phyloP scores from a whole-genome alignment of 1,284 basidiomycete species.

The Fomitiporia mediterranea region DNA sequence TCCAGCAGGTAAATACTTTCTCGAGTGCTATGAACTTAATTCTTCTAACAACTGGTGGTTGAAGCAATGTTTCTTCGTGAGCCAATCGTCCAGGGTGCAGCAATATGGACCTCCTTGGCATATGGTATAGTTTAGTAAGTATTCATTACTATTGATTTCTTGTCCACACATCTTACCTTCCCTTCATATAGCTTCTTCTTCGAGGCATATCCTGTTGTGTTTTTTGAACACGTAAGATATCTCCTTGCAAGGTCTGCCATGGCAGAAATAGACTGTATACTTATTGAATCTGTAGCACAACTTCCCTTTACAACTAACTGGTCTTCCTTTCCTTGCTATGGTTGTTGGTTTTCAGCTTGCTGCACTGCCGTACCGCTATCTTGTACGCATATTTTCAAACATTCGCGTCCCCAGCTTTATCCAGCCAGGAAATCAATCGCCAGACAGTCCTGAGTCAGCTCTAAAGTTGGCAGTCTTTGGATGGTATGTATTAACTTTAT shows the following conservation, averaged over 20 bases:
- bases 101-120: conserved; percentile 27
- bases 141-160: conserved; percentile 6
- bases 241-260: too few relatives aligned
- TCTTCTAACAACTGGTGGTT: background rate
- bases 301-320: conserved; percentile 1
- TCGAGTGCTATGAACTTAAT: background rate
- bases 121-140: conserved; percentile 31
- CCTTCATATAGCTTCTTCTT: conserved; percentile 26
- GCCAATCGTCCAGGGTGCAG: conserved; percentile 28
- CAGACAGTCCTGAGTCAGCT: conserved; percentile 16
- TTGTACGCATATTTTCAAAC: conserved; percentile 6
- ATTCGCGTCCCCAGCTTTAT: conserved; percentile 22
- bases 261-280: too few relatives aligned
- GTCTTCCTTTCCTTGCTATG: conserved; percentile 23
- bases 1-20: conserved; percentile 22
- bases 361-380: background rate
- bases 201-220: conserved; percentile 29
- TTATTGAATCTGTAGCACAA: too few relatives aligned
- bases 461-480: conserved; percentile 21
- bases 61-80: conserved; percentile 28
- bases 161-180: too few relatives aligned
- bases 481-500: conserved; percentile 14
- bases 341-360: conserved; percentile 20
- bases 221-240: conserved; percentile 24
- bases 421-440: background rate